Base-by-base conservation (phyloP, 768 basidiomycete genomes). In the Naganishia antarctica region DNA sequence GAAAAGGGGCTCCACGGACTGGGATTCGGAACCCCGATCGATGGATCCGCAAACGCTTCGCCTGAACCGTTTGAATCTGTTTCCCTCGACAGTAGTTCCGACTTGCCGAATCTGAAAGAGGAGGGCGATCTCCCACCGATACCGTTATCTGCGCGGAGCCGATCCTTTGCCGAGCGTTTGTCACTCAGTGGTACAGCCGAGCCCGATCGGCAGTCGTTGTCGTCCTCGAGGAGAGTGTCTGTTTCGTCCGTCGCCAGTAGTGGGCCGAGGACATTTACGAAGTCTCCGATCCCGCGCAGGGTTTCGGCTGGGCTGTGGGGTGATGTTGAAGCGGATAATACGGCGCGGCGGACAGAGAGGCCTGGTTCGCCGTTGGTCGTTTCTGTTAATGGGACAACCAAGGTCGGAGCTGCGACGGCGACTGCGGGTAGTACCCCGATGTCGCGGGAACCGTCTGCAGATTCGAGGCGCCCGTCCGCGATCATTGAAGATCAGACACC, bases 141-240 rank as follows among this genome's bases (percentile, higher is more conserved):
- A 26, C 53, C 53, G 15, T 40, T 29, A 5, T 37, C 53, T 25
- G 37, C 21, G 21, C 32, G 53, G n/a, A 57, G 53, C 34, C 37
- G 4, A 57, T 51, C 50, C 7, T 51, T 51, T 31, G 32, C 13
- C 18, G 32, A 28, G 6, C 50, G 31, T 51, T 51, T 31, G 21
- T 51, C 50, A 9, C 50, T 51, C 18, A 31, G 50, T 5, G 23
- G 29, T 16, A 7, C 37, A 16, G 37, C 8, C 43, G 9, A 44
- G 43, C n/a, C 43, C 11, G 13, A 44, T 21, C 43, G 8, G 15
- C 34, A 37, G 15, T 15, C 34, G 34, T 37, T 15, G 15, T 37
- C 11, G 9, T 57, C 53, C 34, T 57, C 53, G 13, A n/a, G 53
- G 21, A 57, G 53, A 13, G 53, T 57, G 12, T 57, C 53, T 23